Evolutionary conservation across 1,139 yeast genomes (phyloP), one percentile per base, ranked within the genome.

Genomic region (Wickerhamiella pararugosa): DNA sequence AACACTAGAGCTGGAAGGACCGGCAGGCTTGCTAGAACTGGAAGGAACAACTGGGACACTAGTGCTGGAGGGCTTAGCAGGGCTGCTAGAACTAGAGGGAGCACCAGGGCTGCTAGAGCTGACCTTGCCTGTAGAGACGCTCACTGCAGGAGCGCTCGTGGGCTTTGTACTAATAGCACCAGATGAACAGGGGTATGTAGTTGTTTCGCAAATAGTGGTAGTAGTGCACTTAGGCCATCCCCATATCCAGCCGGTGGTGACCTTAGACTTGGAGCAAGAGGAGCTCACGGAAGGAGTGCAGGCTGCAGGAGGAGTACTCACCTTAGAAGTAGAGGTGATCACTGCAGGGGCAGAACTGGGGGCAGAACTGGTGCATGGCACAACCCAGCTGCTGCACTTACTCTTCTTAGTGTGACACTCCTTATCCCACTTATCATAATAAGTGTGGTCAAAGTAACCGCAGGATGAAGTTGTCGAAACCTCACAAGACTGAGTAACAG

Each of bases 21-120:
- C n/a, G n/a, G n/a, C n/a, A 31, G 33, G 8, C 33, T 31, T n/a
- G 33, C 5, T 5, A 10, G 33, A 5, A 25, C 33, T 31, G 25
- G 33, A 10, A 25, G 25, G 8, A 32, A 25, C 15, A n/a, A 3
- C 6, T n/a, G 32, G n/a, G 11, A 15, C n/a, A 15, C 21, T 15
- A 30, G 32, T 4, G 32, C 32, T 30, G 32, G 32, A 30, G 32
- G 15, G n/a, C 15, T n/a, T 30, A 7, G 11, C 6, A 15, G n/a
- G 15, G 3, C 11, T 4, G 32, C 15, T n/a, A 15, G 15, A n/a
- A 15, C 11, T 11, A 7, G 33, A 10, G 37, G n/a, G 10, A 35
- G 37, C 11, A 28, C 32, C 37, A 29, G 37, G 9, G 37, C 32
- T 29, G 31, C 36, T 10, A 21, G 29, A 11, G 32, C 32, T 39